Evolutionary conservation across 768 basidiomycete genomes (phyloP), one percentile per base, ranked within the genome.

Genomic region (Dacryopinax primogenitus): DNA sequence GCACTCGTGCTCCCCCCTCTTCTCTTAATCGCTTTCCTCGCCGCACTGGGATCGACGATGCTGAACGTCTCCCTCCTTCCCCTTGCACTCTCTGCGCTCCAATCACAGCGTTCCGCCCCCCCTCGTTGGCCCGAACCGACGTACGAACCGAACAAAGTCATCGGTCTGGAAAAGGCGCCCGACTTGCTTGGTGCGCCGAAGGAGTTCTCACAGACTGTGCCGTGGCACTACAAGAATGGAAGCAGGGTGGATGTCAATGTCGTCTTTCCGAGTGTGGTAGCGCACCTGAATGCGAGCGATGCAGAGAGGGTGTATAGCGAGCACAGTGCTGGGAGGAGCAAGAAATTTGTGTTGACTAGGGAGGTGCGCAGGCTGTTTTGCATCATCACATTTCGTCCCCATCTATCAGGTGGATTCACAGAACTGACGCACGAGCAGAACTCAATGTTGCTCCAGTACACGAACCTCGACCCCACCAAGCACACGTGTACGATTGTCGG

Each of bases 261-360:
- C 51, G 51, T 58, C 51, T 58, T 58, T 21, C 51, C 51, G 51
- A 58, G 51, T 30, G 51, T 58, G 51, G 21, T 58, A 30, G 51
- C 51, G 51, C 51, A 58, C 32, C 9, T 58, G 18, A 58, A 58
- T 30, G 26, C 26, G 21, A 58, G 13, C 7, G 51, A 58, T 30
- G 26, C 51, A 18, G 51, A 58, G 51, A 21, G 12, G 11, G 51
- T 58, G 51, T 58, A 58, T 21, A 18, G 26, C 26, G 51, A 13
- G 13, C 26, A 58, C 3, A 28, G 26, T 23, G 23, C 51, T 11
- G 51, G 51, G 51, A 13, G 15, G 13, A 13, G 9, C 26, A 58
- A 58, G 51, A 58, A 58, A 30, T 58, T 58, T 58, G 51, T 58
- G 26, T 30, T 58, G 13, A 58, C 26, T 30, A 23, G 32, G 15